These are phyloP conservation scores for Henckelia pumila DNA, from an alignment of 257 asterid genomes.

Conservation along the genomic window DNA sequence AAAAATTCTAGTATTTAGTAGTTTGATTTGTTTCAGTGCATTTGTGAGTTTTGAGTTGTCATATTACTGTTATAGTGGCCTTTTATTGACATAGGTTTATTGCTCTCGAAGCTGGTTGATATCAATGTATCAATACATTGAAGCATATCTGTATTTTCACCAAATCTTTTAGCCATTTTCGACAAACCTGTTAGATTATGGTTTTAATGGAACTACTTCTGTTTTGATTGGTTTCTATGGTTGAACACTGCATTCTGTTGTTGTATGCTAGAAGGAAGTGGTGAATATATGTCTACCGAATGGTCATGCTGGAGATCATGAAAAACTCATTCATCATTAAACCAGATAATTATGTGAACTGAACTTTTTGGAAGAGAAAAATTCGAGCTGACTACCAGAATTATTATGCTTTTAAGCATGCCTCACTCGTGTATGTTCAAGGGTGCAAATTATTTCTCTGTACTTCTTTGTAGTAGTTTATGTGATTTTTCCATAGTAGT, in stretches of 20 bases:
- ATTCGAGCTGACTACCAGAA: background rate
- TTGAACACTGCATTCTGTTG: background rate
- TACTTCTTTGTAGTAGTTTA: background rate
- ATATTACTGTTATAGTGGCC: background rate
- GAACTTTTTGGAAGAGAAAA: background rate
- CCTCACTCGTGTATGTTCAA: background rate
- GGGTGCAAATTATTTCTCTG: background rate
- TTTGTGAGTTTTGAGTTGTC: background rate
- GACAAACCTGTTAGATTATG: background rate
- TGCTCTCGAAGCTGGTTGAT: background rate
- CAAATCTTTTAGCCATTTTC: background rate
- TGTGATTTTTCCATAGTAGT: background rate
- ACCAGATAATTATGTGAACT: background rate
- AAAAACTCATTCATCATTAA: too few relatives aligned
- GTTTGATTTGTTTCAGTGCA: too few relatives aligned
- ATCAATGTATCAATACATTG: background rate
- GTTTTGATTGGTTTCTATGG: background rate
- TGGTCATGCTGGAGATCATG: background rate
- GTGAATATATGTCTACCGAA: too few relatives aligned
- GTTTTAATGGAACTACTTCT: background rate
- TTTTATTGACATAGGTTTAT: background rate
- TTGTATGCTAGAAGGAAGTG: too few relatives aligned
- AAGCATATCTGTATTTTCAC: background rate
- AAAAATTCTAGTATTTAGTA: too few relatives aligned
- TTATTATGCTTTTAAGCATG: background rate